These are phyloP conservation scores for Podospora appendiculata DNA, from an alignment of 495 filamentous ascomycete species.

Conservation along the genomic window DNA sequence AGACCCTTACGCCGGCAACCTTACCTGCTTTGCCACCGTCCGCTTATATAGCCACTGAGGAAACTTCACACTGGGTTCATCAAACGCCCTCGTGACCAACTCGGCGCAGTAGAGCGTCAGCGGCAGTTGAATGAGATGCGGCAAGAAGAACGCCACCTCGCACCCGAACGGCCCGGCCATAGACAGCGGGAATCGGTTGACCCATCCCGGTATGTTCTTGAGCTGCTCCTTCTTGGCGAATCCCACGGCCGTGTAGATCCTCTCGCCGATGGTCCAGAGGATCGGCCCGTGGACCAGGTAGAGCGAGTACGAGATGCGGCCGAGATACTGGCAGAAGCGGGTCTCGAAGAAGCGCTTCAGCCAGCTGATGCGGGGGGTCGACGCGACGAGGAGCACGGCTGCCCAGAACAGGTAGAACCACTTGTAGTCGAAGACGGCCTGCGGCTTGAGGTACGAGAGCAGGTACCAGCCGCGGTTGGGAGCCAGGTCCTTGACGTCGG, in stretches of 20 bases:
- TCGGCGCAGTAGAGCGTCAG: conserved; percentile 52
- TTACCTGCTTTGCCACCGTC: conserved; percentile 6
- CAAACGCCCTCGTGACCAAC: conserved; percentile 44
- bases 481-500: conserved; percentile 24
- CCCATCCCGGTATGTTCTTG: conserved; percentile 33
- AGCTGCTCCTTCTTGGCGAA: conserved; percentile 31
- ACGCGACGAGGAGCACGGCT: conserved; percentile 45
- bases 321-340: conserved; percentile 54
- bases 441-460: conserved; percentile 39
- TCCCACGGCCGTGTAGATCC: conserved; percentile 45
- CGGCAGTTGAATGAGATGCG: conserved; percentile 48
- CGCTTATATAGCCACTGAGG: conserved; percentile 45
- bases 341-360: conserved; percentile 50
- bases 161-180: conserved; percentile 45
- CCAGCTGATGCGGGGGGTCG: conserved; percentile 35
- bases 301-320: conserved; percentile 55
- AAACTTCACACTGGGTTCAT: conserved; percentile 49
- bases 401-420: conserved; percentile 45
- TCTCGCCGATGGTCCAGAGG: conserved; percentile 33
- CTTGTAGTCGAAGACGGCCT: conserved; percentile 43
- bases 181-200: conserved; percentile 38
- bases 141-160: conserved; percentile 43
- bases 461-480: conserved; percentile 37
- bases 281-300: conserved; percentile 61
- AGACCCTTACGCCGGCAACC: conserved; percentile 4